These are phyloP conservation scores for Curvularia sp. DNA, from an alignment of 2,329 filamentous ascomycete species.

Conservation along the genomic window DNA sequence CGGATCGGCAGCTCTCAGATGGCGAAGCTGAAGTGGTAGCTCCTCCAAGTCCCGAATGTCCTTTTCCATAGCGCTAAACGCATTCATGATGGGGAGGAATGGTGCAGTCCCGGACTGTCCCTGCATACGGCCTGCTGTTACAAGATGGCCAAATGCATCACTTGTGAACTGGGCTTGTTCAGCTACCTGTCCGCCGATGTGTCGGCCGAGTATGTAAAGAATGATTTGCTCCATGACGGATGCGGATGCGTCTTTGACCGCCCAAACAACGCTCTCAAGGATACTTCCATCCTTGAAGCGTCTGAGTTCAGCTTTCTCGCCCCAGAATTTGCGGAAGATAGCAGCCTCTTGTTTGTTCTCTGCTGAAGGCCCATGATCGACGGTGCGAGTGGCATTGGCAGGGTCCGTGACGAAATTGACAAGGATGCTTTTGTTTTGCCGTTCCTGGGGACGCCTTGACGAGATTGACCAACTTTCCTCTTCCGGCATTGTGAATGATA, in stretches of 20 bases:
- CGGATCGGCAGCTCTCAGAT: constrained; percentile 75
- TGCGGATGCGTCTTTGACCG: constrained; percentile 62
- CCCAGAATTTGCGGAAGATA: constrained; percentile 91
- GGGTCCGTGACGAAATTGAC: constrained; percentile 78
- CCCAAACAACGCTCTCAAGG: constrained; percentile 89
- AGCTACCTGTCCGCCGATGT: constrained; percentile 68
- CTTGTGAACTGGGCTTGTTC: constrained; percentile 57
- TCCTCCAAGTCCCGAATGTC: constrained; percentile 79
- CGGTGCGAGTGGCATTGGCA: constrained; percentile 73
- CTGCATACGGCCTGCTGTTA: constrained; percentile 49
- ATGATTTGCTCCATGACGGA: constrained; percentile 83
- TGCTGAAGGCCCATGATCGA: constrained; percentile 87
- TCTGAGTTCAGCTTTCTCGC: constrained; percentile 87
- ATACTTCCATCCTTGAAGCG: constrained; percentile 97
- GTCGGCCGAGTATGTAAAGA: constrained; percentile 71
- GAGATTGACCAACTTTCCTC: constrained; percentile 49
- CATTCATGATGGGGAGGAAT: constrained; percentile 73
- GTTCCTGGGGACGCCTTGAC: constrained; percentile 30
- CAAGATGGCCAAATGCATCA: constrained; percentile 56
- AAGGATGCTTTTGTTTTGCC: constrained; percentile 55
- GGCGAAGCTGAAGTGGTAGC: constrained; percentile 85
- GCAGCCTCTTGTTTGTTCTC: constrained; percentile 85
- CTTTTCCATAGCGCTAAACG: constrained; percentile 76
- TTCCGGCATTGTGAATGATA: constrained; percentile 55
- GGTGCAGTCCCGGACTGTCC: constrained; percentile 54